Conservation (phyloP, 139 green algal genomes). For the Chlorella ohadii region DNA sequence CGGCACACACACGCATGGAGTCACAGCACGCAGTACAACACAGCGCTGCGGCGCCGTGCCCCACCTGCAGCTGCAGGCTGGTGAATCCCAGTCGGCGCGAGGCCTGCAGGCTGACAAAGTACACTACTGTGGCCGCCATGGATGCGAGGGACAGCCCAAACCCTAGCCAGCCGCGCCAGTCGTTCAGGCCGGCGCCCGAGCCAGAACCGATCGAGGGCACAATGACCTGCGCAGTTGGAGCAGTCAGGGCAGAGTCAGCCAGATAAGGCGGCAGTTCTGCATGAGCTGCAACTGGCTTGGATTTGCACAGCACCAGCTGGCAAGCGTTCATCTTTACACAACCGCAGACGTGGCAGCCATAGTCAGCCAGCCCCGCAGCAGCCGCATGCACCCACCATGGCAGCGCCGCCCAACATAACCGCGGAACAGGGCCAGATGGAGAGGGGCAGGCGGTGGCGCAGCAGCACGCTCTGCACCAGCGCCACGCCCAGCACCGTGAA, state of each 20-base stretch:
- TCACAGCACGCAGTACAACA: no score
- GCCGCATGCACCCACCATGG: no score
- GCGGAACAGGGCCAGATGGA: slow-evolving; percentile 12
- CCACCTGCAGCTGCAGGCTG: slow-evolving; percentile 9
- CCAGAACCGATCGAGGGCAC: background rate
- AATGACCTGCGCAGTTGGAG: background rate
- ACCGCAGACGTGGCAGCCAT: no score
- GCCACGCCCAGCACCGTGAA: slow-evolving; percentile 14
- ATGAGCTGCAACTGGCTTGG: no score
- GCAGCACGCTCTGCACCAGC: slow-evolving; percentile 23
- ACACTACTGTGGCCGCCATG: background rate
- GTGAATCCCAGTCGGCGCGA: slow-evolving; percentile 16
- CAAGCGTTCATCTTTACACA: no score
- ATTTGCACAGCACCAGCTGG: no score
- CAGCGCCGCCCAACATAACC: background rate
- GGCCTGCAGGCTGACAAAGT: slow-evolving; percentile 13
- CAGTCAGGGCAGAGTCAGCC: no score
- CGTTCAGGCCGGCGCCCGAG: background rate
- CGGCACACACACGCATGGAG: no score
- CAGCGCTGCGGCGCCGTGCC: background rate
- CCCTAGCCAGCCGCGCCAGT: slow-evolving; percentile 11
- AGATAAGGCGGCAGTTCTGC: no score
- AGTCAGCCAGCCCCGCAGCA: no score
- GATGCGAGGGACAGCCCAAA: background rate
- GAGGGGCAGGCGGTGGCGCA: background rate